A percentile compares a stretch with the other conserved stretches of the same genome.
phyloP scores from a whole-genome alignment of 352 stramenopile genomes.

The Albugo candida region DNA sequence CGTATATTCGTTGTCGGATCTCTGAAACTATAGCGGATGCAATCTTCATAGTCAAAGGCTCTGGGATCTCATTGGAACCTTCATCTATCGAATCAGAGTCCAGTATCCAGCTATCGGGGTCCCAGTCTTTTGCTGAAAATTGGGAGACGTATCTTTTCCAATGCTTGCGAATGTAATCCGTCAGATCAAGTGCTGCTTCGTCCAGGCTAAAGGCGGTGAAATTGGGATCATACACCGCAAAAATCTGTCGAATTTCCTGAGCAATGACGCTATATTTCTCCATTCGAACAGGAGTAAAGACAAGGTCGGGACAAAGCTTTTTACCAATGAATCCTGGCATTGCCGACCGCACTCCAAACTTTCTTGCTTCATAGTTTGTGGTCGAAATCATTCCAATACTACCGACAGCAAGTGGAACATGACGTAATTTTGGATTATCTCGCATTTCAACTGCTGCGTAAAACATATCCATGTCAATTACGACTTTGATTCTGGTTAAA shows the following conservation, averaged over 20 bases:
- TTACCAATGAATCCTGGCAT: constrained; percentile 95
- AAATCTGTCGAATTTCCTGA: constrained; percentile 54
- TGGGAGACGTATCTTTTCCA: constrained; percentile 23
- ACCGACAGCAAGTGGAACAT: constrained; percentile 85
- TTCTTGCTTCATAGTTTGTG: constrained; percentile 88
- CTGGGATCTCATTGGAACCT: not conserved
- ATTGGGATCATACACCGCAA: constrained; percentile 87
- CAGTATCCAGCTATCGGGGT: too few species aligned
- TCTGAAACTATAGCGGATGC: constrained; percentile 51
- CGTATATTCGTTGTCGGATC: constrained; percentile 65
- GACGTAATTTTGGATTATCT: constrained; percentile 68
- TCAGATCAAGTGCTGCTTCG: constrained; percentile 90
- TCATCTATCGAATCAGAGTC: too few species aligned
- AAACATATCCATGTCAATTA: constrained; percentile 97
- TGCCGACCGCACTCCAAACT: constrained; percentile 86
- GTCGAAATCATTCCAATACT: constrained; percentile 88
- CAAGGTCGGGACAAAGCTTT: constrained; percentile 83
- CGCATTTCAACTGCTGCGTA: constrained; percentile 92
- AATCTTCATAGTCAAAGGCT: constrained; percentile 11
- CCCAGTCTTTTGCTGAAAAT: not conserved
- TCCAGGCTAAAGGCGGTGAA: constrained; percentile 84
- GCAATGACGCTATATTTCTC: constrained; percentile 77
- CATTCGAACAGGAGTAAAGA: constrained; percentile 86
- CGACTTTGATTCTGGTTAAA: constrained; percentile 60
- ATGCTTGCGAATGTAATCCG: constrained; percentile 55